A percentile compares a stretch with the other conserved stretches of the same genome.
phyloP scores from a whole-genome alignment of 2,329 filamentous ascomycete genomes.

The Penicillium decumbens region DNA sequence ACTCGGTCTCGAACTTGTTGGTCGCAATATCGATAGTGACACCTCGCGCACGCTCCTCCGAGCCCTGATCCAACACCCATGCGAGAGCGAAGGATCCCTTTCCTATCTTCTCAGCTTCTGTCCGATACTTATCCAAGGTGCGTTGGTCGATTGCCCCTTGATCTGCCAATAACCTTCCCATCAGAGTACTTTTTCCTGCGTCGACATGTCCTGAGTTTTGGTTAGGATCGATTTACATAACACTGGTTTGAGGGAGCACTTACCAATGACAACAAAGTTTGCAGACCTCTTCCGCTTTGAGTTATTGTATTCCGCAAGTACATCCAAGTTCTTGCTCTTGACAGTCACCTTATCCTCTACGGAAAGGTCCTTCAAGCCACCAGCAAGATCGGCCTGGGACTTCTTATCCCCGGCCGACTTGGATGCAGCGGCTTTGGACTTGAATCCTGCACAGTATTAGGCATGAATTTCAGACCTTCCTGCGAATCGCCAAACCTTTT shows the following conservation, averaged over 20 bases:
- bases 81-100: constrained; percentile 95
- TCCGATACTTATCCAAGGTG: constrained; percentile 80
- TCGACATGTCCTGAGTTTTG: constrained; percentile 74
- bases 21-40: constrained; percentile 97
- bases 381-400: constrained; percentile 42
- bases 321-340: constrained; percentile 75
- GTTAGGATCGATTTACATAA: constrained; percentile 16
- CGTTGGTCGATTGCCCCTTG: constrained; percentile 82
- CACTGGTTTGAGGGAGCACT: constrained; percentile 25
- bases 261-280: constrained; percentile 90
- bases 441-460: constrained; percentile 45
- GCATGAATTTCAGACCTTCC: constrained; percentile 31
- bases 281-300: constrained; percentile 71
- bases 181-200: constrained; percentile 93
- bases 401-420: constrained; percentile 43
- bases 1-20: constrained; percentile 86
- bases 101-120: constrained; percentile 84
- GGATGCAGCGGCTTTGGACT: constrained; percentile 40
- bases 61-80: constrained; percentile 91
- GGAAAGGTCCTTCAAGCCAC: constrained; percentile 47
- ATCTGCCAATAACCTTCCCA: constrained; percentile 89
- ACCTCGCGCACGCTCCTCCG: constrained; percentile 81
- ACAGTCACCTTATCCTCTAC: constrained; percentile 51
- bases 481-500: constrained; percentile 65
- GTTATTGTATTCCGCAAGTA: constrained; percentile 73